Evolutionary conservation across 495 filamentous ascomycete species (phyloP), one percentile per base, ranked within the genome.

Genomic region (Aspergillus leporis): DNA sequence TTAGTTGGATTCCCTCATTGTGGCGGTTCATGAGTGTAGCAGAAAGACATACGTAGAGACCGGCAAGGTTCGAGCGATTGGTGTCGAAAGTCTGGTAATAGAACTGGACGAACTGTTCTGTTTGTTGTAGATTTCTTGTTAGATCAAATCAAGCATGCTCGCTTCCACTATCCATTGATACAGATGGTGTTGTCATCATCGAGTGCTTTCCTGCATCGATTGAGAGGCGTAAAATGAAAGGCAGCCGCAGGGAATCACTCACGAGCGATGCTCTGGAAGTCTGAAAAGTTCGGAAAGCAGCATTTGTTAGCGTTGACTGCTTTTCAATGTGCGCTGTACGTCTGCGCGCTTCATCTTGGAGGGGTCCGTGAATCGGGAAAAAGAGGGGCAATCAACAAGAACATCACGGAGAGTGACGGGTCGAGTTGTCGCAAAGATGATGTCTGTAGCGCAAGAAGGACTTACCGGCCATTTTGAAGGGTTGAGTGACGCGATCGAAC

Each of bases 61-160:
- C 64, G 2, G 73, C 77, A 23, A 98, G 81, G 12, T 69, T 61
- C 22, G 60, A 60, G 56, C 92, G 87, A 70, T 89, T 71, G 49
- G 58, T 49, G 71, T 96, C 92, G 74, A 97, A 96, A 51, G 85
- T 87, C 56, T 84, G 74, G 81, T 97, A 97, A 87, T 97, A 98
- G 81, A 87, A 93, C 23, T 84, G 58, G 51, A 91, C 86, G 75
- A 98, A 98, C 66, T 93, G 79, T 61, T 81, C 93, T 97, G 70
- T 66, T 47, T 47, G 16, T 14, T 31, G 28, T 7, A 30, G 46
- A 36, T 36, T n/a, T 56, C 9, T 19, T 12, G 63, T 71, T 53
- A 73, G 69, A 36, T 40, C 48, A 48, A 53, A 18, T 8, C 30
- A 10, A 19, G 45, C 19, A 18, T 13, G 25, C n/a, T 36, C 19